Evolutionary conservation across 169 alveolate genomes (phyloP).

Genomic region (Plasmodium gonderi): DNA sequence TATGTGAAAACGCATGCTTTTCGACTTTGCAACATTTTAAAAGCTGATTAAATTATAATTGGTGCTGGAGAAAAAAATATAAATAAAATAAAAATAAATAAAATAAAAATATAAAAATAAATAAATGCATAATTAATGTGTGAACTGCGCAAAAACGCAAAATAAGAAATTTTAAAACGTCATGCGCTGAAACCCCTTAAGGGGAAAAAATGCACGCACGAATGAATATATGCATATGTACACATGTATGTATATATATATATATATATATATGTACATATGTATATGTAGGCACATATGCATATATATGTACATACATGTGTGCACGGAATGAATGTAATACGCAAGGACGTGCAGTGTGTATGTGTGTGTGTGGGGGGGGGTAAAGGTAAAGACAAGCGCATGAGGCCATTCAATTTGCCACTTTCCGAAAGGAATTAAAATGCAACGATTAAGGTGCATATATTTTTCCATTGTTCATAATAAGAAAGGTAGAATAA

Average conservation of each 20-base stretch:
- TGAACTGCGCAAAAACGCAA: not conserved
- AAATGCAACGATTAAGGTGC: not conserved
- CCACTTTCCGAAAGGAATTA: not conserved
- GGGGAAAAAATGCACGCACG: not conserved
- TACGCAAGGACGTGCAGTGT: too few relatives aligned
- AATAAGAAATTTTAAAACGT: too few relatives aligned
- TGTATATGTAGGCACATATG: not conserved
- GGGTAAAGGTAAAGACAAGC: too few relatives aligned
- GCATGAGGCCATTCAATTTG: not conserved
- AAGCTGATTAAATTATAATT: constrained; percentile 61
- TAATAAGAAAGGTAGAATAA: not conserved
- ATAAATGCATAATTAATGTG: too few relatives aligned
- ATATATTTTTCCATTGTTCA: not conserved
- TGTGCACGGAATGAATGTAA: too few relatives aligned
- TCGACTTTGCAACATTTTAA: constrained; percentile 40
- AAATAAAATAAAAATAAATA: constrained; percentile 25
- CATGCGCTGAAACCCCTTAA: too few relatives aligned
- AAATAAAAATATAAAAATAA: not conserved
- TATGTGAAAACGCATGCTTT: not conserved
- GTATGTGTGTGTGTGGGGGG: too few relatives aligned
- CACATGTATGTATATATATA: not conserved
- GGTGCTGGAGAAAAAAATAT: not conserved
- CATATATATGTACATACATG: not conserved
- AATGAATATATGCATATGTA: not conserved
- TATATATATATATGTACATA: constrained; percentile 3